Evolutionary conservation across 805 yeast species (phyloP).

Genomic region (Trichomonascus vanleenenianus): DNA sequence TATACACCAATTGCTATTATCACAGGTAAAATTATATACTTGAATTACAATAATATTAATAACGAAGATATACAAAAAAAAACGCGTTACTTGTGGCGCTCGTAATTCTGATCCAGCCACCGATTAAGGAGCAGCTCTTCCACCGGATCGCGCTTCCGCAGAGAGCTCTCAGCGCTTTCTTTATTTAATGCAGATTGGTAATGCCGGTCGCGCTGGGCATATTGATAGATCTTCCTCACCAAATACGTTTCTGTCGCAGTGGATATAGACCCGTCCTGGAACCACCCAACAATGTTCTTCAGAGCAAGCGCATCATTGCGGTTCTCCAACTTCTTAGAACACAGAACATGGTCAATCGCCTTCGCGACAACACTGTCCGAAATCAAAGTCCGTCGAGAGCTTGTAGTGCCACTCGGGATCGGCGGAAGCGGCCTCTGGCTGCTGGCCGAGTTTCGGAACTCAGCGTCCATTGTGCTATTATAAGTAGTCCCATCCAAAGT

Average conservation of each 20-base stretch:
- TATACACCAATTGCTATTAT: too few species aligned
- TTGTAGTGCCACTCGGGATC: too few species aligned
- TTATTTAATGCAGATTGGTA: not conserved
- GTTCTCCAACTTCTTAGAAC: constrained; percentile 6
- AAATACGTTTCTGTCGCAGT: constrained; percentile 15
- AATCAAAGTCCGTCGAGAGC: not conserved
- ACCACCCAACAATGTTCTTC: not conserved
- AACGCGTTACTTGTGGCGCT: not conserved
- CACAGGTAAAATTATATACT: too few species aligned
- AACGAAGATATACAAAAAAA: not conserved
- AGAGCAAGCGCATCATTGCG: constrained; percentile 1
- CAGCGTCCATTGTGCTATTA: too few species aligned
- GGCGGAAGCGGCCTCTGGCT: too few species aligned
- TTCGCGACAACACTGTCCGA: constrained; percentile 1
- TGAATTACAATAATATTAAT: too few species aligned
- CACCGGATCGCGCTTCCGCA: constrained; percentile 20
- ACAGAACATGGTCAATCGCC: constrained; percentile 9
- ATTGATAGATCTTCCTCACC: constrained; percentile 13
- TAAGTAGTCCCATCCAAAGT: not conserved
- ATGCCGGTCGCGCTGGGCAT: constrained; percentile 4
- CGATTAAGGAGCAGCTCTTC: constrained; percentile 42
- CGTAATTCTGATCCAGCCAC: constrained; percentile 36
- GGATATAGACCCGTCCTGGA: constrained; percentile 4
- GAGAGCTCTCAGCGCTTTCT: not conserved
- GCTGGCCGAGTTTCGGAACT: too few species aligned